Evolutionary conservation across 2,329 filamentous ascomycete genomes (phyloP), one percentile per base, ranked within the genome.

Genomic region (Xylaria sp.): DNA sequence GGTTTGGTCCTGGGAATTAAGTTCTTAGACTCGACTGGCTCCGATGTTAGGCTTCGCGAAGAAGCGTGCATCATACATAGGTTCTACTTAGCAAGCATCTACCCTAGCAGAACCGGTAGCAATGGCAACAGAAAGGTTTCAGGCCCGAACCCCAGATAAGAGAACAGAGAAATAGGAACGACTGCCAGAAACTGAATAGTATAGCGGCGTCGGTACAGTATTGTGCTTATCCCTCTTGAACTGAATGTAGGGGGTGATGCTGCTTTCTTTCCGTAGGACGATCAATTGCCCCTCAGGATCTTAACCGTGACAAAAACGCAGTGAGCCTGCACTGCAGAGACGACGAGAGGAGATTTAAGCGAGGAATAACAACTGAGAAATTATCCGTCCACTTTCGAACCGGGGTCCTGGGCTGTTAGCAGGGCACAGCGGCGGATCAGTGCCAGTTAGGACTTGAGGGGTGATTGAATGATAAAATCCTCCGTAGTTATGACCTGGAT

Each of bases 381-480:
- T 50, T 46, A 8, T 5, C 20, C 41, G 20, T 57, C 55, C 34
- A 28, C 37, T 41, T 41, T 32, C 41, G 32, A 52, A 9, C 59
- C 34, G 44, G 57, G 44, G 44, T 13, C 46, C 44, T 51, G 46
- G 57, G 8, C 5, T 23, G 44, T 25, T 56, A 34, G 32, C 34
- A 56, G 18, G 18, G 52, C 52, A 39, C 52, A 52, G 51, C 51
- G 28, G 18, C 51, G 51, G 51, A 56, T 41, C 54, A 23, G 54
- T 23, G 34, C 25, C 37, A 57, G 20, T 57, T 57, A 10, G 8
- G 37, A 44, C 20, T 9, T 57, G 20, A 25, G 54, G 32, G 23
- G 34, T 25, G n/a, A 57, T 25, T 23, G 12, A 57, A 41, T 57
- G 55, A 44, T 37, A 56, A 56, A 56, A 56, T 56, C 32, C 10